A percentile compares a stretch with the other conserved stretches of the same genome.
Evolutionary conservation across 2,329 filamentous ascomycete genomes (phyloP).

Genomic region (Dactylellina parvicollis): DNA sequence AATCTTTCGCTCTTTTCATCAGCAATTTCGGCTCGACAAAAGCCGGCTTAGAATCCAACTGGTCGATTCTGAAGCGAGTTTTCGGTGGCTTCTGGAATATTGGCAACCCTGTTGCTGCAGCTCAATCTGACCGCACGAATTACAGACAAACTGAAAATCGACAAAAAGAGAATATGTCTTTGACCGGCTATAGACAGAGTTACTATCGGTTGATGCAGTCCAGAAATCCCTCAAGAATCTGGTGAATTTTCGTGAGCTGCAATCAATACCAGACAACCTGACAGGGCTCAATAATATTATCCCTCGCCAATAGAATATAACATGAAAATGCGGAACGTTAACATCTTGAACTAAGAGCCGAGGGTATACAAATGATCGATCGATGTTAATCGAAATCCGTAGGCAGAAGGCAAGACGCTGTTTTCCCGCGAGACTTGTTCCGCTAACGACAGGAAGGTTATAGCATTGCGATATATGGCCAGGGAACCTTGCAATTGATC

Average conservation of each 20-base stretch:
- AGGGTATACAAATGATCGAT: not conserved
- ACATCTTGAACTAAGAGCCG: not conserved
- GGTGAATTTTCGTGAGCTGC: not conserved
- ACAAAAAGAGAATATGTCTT: too few relatives aligned
- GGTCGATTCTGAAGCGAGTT: not conserved
- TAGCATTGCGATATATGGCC: conserved; percentile 11
- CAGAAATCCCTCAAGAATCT: not conserved
- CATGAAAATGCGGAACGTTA: conserved; percentile 4
- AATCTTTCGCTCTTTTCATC: not conserved
- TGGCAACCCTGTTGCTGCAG: not conserved
- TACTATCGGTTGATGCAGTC: too few relatives aligned
- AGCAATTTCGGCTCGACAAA: not conserved
- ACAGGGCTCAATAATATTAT: not conserved
- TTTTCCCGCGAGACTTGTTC: not conserved
- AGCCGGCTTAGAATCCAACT: not conserved
- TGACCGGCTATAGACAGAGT: too few relatives aligned
- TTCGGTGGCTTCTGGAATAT: not conserved
- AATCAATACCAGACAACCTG: not conserved
- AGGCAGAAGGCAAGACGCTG: conserved; percentile 4
- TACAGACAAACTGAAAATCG: too few relatives aligned
- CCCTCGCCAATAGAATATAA: conserved; percentile 5
- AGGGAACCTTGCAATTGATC: not conserved
- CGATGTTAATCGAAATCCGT: not conserved
- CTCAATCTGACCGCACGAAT: too few relatives aligned
- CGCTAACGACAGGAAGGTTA: not conserved